Conservation (phyloP, 2,329 filamentous ascomycete species). For the Talaromyces verruculosus region DNA sequence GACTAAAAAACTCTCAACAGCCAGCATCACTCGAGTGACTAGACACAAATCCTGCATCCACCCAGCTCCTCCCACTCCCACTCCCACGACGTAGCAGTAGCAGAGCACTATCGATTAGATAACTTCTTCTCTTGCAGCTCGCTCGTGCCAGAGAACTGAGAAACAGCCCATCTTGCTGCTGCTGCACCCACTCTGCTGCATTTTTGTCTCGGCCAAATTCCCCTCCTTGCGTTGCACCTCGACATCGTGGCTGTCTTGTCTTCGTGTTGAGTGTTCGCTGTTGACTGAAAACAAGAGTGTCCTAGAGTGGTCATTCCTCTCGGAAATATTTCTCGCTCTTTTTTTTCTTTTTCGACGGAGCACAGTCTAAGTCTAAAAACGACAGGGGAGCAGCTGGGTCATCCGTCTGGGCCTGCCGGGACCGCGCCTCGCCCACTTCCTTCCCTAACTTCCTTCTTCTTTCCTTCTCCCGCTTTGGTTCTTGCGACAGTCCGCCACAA, state of each 20-base stretch:
- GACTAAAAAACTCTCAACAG: background rate
- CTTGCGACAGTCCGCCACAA: constrained; percentile 34
- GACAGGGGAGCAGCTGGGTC: constrained; percentile 7
- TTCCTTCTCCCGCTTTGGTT: constrained; percentile 14
- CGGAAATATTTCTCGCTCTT: background rate
- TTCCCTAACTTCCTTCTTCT: background rate
- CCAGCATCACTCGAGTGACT: background rate
- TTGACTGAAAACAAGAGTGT: background rate
- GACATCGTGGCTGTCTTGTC: background rate
- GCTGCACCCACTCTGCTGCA: background rate
- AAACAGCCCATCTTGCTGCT: background rate
- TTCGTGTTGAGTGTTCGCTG: background rate
- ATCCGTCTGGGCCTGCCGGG: constrained; percentile 18
- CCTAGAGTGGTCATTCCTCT: background rate
- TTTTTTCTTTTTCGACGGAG: background rate
- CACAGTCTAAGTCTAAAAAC: background rate
- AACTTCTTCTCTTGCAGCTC: background rate
- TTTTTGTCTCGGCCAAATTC: constrained; percentile 15
- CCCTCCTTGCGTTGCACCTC: constrained; percentile 16
- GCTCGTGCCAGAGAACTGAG: background rate
- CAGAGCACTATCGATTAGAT: background rate
- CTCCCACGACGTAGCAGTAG: background rate
- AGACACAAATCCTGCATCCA: constrained; percentile 2
- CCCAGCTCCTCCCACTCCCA: background rate
- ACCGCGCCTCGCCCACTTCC: constrained; percentile 16